Conservation (phyloP, 2,329 filamentous ascomycete genomes). For the Penicillium sp. region DNA sequence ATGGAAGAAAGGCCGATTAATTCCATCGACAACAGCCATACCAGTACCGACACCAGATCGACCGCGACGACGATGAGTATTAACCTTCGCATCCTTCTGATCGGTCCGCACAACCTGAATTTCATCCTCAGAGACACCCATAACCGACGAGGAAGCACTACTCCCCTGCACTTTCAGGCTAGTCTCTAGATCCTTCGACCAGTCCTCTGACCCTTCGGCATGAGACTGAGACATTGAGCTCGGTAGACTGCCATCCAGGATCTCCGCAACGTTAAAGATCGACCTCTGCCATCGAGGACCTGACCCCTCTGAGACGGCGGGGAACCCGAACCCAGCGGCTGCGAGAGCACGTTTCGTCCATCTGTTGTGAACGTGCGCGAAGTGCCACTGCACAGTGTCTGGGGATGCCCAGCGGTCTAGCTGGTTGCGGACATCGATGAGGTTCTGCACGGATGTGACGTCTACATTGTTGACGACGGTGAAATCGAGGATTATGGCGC, state of each 20-base stretch:
- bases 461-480: slow-evolving; percentile 88
- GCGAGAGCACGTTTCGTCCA: slow-evolving; percentile 89
- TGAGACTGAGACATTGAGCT: background rate
- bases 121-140: background rate
- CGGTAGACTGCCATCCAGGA: background rate
- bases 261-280: slow-evolving; percentile 5
- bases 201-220: background rate
- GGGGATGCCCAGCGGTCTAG: slow-evolving; percentile 80
- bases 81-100: background rate
- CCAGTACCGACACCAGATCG: slow-evolving; percentile 58
- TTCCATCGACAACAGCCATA: slow-evolving; percentile 68
- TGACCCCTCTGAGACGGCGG: slow-evolving; percentile 36
- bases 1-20: slow-evolving; percentile 85
- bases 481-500: slow-evolving; percentile 85
- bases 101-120: background rate
- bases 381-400: slow-evolving; percentile 83
- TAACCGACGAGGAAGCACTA: background rate
- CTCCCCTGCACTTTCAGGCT: background rate
- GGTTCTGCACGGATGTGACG: slow-evolving; percentile 80
- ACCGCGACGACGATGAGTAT: background rate
- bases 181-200: background rate
- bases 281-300: background rate
- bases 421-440: slow-evolving; percentile 89
- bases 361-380: slow-evolving; percentile 80
- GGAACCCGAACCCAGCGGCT: slow-evolving; percentile 81